These are phyloP conservation scores for Penicillium cinerascens DNA, from an alignment of 495 filamentous ascomycete species.

Conservation along the genomic window DNA sequence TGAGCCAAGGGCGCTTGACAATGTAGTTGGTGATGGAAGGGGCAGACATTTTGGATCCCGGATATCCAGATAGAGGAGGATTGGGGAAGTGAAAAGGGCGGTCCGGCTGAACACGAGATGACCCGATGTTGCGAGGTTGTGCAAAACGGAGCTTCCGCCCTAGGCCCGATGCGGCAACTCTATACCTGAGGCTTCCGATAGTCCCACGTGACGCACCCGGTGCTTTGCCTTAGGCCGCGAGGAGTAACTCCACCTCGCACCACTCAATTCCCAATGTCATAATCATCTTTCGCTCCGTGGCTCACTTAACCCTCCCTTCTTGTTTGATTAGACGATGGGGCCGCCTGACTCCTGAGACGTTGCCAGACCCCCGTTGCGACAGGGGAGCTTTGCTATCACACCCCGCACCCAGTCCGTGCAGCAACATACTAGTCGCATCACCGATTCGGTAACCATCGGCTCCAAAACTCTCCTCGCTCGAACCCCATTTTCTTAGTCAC, in stretches of 20 bases:
- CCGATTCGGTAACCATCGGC: slow-evolving; percentile 34
- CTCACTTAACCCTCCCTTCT: slow-evolving; percentile 1
- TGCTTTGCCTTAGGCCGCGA: slow-evolving; percentile 30
- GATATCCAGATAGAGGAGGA: slow-evolving; percentile 31
- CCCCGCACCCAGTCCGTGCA: slow-evolving; percentile 35
- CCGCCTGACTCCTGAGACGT: slow-evolving; percentile 10
- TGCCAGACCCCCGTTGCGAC: slow-evolving; percentile 13
- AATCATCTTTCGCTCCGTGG: slow-evolving; percentile 8
- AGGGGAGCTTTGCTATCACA: slow-evolving; percentile 23
- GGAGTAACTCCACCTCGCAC: slow-evolving; percentile 30
- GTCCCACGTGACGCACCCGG: slow-evolving; percentile 10
- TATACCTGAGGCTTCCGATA: slow-evolving; percentile 8
- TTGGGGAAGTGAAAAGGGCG: slow-evolving; percentile 27
- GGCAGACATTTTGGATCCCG: slow-evolving; percentile 61
- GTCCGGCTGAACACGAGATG: slow-evolving; percentile 41
- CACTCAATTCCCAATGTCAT: slow-evolving; percentile 21
- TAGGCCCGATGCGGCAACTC: slow-evolving; percentile 18
- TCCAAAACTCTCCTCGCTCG: slow-evolving; percentile 15
- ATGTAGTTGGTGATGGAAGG: slow-evolving; percentile 70
- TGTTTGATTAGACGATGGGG: slow-evolving; percentile 13
- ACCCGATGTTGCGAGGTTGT: slow-evolving; percentile 47
- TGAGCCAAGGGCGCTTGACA: slow-evolving; percentile 78
- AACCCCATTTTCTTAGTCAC: slow-evolving; percentile 2
- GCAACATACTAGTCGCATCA: slow-evolving; percentile 26
- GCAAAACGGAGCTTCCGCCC: slow-evolving; percentile 42